These are phyloP conservation scores for Aspergillus unguis DNA, from an alignment of 2,329 filamentous ascomycete genomes.

Conservation along the genomic window DNA sequence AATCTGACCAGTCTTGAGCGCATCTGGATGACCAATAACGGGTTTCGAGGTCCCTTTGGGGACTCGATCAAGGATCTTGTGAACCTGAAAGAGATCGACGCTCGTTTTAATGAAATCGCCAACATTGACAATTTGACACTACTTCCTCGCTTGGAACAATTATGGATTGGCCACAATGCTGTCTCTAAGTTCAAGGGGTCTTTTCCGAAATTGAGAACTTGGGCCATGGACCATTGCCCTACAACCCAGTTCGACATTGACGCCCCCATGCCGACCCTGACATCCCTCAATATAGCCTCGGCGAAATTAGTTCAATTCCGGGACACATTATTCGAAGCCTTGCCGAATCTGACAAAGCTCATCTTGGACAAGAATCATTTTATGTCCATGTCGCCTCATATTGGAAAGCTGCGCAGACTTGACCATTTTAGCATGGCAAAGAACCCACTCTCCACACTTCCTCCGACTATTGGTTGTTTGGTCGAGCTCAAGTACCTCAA, in stretches of 20 bases:
- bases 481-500: conserved; percentile 81
- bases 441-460: conserved; percentile 80
- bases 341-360: conserved; percentile 81
- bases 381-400: conserved; percentile 78
- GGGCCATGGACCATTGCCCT: conserved; percentile 92
- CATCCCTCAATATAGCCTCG: conserved; percentile 82
- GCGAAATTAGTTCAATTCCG: conserved; percentile 84
- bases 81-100: conserved; percentile 83
- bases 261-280: conserved; percentile 72
- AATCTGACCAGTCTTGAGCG: conserved; percentile 76
- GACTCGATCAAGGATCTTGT: conserved; percentile 67
- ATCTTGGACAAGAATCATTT: conserved; percentile 95
- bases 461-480: conserved; percentile 82
- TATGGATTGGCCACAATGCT: conserved; percentile 88
- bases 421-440: conserved; percentile 93
- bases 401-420: conserved; percentile 76
- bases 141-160: conserved; percentile 79
- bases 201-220: conserved; percentile 78
- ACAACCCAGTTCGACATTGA: conserved; percentile 89
- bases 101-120: conserved; percentile 86
- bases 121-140: conserved; percentile 84
- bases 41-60: conserved; percentile 71
- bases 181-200: conserved; percentile 85
- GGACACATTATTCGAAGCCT: conserved; percentile 81
- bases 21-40: conserved; percentile 94